phyloP scores from a whole-genome alignment of 2,329 filamentous ascomycete genomes.

The Periconia sp. region DNA sequence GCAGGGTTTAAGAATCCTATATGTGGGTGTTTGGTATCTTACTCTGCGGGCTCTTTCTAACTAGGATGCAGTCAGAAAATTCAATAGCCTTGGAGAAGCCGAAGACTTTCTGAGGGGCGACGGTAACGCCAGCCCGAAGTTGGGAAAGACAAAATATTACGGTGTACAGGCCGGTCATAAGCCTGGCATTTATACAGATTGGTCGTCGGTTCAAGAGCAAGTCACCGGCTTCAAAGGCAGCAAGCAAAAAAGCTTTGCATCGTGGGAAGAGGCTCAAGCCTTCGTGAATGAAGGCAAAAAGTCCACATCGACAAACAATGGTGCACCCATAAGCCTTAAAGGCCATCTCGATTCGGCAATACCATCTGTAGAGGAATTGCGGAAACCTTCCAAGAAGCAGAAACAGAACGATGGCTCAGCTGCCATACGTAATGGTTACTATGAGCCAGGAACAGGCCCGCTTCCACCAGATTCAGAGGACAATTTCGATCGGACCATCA shows the following conservation, averaged over 20 bases:
- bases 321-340: conserved; percentile 31
- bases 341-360: conserved; percentile 33
- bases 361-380: conserved; percentile 25
- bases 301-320: conserved; percentile 12
- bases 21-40: conserved; percentile 30
- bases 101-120: conserved; percentile 74
- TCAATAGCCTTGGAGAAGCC: conserved; percentile 75
- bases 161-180: conserved; percentile 64
- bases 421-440: conserved; percentile 18
- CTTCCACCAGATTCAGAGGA: conserved; percentile 63
- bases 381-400: conserved; percentile 44
- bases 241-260: conserved; percentile 58
- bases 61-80: conserved; percentile 73
- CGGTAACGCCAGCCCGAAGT: conserved; percentile 43
- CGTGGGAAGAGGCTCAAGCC: conserved; percentile 72
- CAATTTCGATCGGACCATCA: conserved; percentile 65
- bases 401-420: conserved; percentile 38
- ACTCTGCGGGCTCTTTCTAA: conserved; percentile 5
- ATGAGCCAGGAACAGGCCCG: conserved; percentile 61
- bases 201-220: conserved; percentile 74
- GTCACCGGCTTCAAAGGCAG: conserved; percentile 75
- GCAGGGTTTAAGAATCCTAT: conserved; percentile 61
- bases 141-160: conserved; percentile 61
- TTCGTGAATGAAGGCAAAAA: conserved; percentile 63
- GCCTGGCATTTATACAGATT: conserved; percentile 68